These are phyloP conservation scores for Zygosaccharomyces kombuchaensis DNA, from an alignment of 805 yeast genomes.

Conservation along the genomic window DNA sequence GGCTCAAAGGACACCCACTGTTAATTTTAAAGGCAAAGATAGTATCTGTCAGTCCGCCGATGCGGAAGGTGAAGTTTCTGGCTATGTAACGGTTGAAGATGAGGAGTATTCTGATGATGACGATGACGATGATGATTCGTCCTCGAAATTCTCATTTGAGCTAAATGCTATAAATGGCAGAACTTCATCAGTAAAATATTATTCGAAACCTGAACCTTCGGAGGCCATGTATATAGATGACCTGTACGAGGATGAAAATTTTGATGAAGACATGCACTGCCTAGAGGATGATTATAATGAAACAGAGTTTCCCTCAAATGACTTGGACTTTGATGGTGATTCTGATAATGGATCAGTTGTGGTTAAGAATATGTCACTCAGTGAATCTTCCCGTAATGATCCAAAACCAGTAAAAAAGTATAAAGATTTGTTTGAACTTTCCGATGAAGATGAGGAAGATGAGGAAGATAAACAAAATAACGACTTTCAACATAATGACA, in stretches of 20 bases:
- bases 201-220: constrained; percentile 34
- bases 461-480: not conserved
- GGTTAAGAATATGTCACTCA: not conserved
- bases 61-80: constrained; percentile 3
- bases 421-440: constrained; percentile 26
- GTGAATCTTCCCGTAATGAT: not conserved
- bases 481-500: not conserved
- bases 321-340: constrained; percentile 20
- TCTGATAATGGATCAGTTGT: constrained; percentile 3
- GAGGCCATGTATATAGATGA: constrained; percentile 39
- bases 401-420: constrained; percentile 17
- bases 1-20: not conserved
- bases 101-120: constrained; percentile 9
- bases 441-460: constrained; percentile 20
- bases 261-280: constrained; percentile 41
- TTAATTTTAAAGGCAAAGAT: not conserved
- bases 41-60: not conserved
- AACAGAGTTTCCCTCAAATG: constrained; percentile 35
- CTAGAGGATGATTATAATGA: constrained; percentile 27
- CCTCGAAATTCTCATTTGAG: constrained; percentile 47
- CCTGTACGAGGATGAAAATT: constrained; percentile 38
- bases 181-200: constrained; percentile 50
- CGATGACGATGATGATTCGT: constrained; percentile 22
- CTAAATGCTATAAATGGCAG: constrained; percentile 44
- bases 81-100: constrained; percentile 1